A percentile compares a stretch with the other conserved stretches of the same genome.
These are phyloP conservation scores for Geotrichum siamense DNA, from an alignment of 1,139 yeast species.

Conservation along the genomic window DNA sequence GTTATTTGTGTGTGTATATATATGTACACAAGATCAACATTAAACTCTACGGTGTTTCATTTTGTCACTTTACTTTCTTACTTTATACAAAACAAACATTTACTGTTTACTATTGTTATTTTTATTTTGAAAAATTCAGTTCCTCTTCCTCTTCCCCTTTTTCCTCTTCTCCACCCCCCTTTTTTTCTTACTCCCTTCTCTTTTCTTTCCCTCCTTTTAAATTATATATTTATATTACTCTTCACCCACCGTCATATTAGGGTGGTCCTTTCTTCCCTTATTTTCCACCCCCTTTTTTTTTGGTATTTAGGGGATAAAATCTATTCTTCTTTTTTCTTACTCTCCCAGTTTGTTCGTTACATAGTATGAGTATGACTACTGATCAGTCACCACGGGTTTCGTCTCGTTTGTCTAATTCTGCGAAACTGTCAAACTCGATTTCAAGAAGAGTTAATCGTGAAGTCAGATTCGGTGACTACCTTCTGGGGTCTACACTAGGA, in stretches of 20 bases:
- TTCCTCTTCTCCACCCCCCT: constrained; percentile 2
- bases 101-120: too few species aligned
- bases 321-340: not conserved
- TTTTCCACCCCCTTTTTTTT: not conserved
- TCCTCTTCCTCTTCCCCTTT: constrained; percentile 1
- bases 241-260: too few species aligned
- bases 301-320: not conserved
- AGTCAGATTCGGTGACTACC: constrained; percentile 71
- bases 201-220: not conserved
- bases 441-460: constrained; percentile 26
- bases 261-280: too few species aligned
- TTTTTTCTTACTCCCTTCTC: not conserved
- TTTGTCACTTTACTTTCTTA: too few species aligned
- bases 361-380: constrained; percentile 10
- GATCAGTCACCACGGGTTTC: constrained; percentile 17
- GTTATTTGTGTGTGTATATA: too few species aligned
- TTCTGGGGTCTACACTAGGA: constrained; percentile 89
- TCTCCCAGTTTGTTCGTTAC: not conserved
- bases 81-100: too few species aligned
- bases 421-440: constrained; percentile 19
- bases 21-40: too few species aligned
- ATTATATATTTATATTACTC: constrained; percentile 1
- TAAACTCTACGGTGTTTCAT: too few species aligned
- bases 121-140: too few species aligned
- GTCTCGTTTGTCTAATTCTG: constrained; percentile 17